Base-by-base conservation (phyloP, 2,329 filamentous ascomycete genomes). In the Metarhizium anisopliae region DNA sequence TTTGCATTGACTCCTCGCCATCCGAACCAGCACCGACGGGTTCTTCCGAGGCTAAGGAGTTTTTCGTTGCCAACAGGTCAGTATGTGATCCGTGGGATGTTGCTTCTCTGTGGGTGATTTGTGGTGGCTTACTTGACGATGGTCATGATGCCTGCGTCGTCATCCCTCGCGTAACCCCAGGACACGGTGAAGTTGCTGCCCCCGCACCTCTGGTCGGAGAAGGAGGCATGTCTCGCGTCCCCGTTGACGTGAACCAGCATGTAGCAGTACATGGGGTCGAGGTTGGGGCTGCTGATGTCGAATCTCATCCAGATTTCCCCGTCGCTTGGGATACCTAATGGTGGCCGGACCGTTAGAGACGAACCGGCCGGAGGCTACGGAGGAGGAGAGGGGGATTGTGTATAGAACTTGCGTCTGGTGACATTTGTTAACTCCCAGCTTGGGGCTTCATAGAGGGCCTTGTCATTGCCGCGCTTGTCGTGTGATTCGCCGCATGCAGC, bases 111-210 rank as follows among this genome's bases (percentile, higher is more conserved):
- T 11, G 25, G 29, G 59, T 49, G n/a, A 42, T 59, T 25, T 54
- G 54, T 57, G 14, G 59, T 43, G 29, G 57, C 66, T 59, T 58
- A 70, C 68, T 66, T 68, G 30, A 66, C 59, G 0, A 71, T 29
- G 0, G 67, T 67, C 60, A 66, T 61, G 25, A 70, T 65, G 0
- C 61, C 68, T 3, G 62, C 64, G 36, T 70, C 68, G 0, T 62
- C 61, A 20, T 60, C 55, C 7, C 56, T 45, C 20, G 64, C 60
- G 58, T 71, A 68, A 1, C 68, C 68, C 67, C 66, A 71, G 0
- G 67, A 70, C 6, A 66, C 51, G 4, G 55, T 56, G 63, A 65
- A 68, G n/a, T 60, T 61, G n/a, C 59, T 61, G 36, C 61, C 54
- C 0, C 54, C 51, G 50, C 68, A 71, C 2, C 53, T 51, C 29